These are phyloP conservation scores for Corymbia calophylla DNA, from an alignment of 441 rosid genomes.

Conservation along the genomic window DNA sequence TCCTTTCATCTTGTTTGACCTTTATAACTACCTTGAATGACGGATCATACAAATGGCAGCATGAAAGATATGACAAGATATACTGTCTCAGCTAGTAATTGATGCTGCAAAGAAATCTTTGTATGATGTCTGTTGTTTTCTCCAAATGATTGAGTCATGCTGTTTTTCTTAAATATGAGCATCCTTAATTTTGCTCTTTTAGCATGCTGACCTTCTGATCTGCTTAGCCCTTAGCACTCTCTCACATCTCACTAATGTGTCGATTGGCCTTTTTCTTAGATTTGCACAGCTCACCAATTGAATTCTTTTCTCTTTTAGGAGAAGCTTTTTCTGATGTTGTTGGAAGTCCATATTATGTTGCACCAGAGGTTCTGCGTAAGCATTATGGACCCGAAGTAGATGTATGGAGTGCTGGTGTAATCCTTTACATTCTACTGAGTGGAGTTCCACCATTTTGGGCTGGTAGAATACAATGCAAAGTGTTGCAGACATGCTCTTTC, in stretches of 20 bases:
- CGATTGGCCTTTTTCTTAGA: neutral
- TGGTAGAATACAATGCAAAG: neutral
- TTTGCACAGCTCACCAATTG: neutral
- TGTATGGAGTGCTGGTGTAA: slow-evolving; percentile 12
- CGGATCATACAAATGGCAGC: neutral
- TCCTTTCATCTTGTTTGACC: neutral
- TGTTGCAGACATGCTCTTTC: neutral
- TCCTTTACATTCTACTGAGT: slow-evolving; percentile 10
- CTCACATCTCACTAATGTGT: neutral
- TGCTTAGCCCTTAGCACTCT: neutral
- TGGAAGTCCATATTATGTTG: slow-evolving; percentile 13
- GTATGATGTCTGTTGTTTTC: neutral
- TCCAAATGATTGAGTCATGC: neutral
- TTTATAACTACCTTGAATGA: neutral
- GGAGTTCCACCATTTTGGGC: slow-evolving; percentile 16
- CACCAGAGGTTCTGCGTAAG: slow-evolving; percentile 12
- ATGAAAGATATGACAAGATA: neutral
- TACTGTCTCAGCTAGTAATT: neutral
- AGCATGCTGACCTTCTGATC: neutral
- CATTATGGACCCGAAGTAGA: slow-evolving; percentile 7
- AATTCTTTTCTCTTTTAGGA: neutral
- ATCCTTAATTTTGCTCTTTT: neutral
- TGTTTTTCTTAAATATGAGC: neutral
- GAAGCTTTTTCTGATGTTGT: slow-evolving; percentile 9
- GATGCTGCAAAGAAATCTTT: neutral